These are phyloP conservation scores for Hypericum perforatum DNA, from an alignment of 345 rosid species.

Conservation along the genomic window DNA sequence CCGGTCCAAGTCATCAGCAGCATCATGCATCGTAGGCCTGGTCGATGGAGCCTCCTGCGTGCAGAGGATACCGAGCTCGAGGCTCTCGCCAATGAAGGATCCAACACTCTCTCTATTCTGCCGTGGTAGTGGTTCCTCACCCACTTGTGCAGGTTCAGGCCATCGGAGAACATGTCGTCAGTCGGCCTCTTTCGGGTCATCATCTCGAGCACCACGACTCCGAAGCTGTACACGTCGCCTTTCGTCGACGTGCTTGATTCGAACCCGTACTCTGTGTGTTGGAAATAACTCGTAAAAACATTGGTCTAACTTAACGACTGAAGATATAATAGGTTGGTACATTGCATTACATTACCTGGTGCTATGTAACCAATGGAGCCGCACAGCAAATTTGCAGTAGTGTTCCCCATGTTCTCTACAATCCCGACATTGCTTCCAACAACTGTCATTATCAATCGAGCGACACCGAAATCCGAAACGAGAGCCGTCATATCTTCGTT, in stretches of 20 bases:
- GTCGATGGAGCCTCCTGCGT: conserved; percentile 43
- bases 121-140: conserved; percentile 31
- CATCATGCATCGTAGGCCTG: conserved; percentile 54
- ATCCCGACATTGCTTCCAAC: conserved; percentile 24
- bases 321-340: conserved; percentile 4
- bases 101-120: conserved; percentile 33
- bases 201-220: conserved; percentile 44
- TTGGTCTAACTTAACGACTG: not conserved
- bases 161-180: conserved; percentile 35
- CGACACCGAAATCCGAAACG: conserved; percentile 53
- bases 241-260: conserved; percentile 38
- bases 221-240: conserved; percentile 58
- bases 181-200: conserved; percentile 49
- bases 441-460: conserved; percentile 30
- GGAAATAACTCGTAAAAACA: too few relatives aligned
- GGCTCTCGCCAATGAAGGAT: conserved; percentile 32
- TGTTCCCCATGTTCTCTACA: conserved; percentile 38
- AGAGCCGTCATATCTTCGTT: conserved; percentile 53
- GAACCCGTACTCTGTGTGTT: conserved; percentile 31
- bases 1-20: conserved; percentile 43
- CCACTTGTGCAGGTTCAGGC: conserved; percentile 41
- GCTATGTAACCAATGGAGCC: conserved; percentile 53
- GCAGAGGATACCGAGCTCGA: conserved; percentile 44
- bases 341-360: conserved; percentile 32
- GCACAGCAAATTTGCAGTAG: conserved; percentile 36